Evolutionary conservation across 176 grass and related monocot genomes (phyloP).

Genomic region (Oryza officinalis): DNA sequence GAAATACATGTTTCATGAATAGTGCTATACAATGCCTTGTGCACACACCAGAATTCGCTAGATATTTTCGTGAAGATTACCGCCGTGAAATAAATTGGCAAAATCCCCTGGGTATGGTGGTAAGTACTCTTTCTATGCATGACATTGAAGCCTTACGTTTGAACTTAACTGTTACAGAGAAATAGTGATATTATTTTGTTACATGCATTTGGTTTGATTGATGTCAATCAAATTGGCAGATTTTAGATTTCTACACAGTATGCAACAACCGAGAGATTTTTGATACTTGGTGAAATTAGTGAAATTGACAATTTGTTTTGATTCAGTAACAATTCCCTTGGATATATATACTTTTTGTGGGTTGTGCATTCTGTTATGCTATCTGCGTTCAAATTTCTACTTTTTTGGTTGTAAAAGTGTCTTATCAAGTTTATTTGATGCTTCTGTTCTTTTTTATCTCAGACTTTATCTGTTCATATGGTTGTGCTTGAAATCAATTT

Average conservation of each 20-base stretch:
- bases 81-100: slow-evolving; percentile 96
- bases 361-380: slow-evolving; percentile 8
- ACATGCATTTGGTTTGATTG: slow-evolving; percentile 16
- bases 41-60: slow-evolving; percentile 94
- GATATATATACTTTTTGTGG: not conserved
- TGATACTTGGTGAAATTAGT: slow-evolving; percentile 7
- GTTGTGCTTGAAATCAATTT: not conserved
- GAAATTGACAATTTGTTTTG: not conserved
- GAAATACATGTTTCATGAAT: slow-evolving; percentile 99
- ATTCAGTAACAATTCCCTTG: not conserved
- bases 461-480: not conserved
- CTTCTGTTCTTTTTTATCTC: not conserved
- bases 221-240: not conserved
- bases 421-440: not conserved
- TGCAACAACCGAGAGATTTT: not conserved
- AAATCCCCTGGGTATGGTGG: slow-evolving; percentile 95
- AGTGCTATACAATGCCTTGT: slow-evolving; percentile 97
- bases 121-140: slow-evolving; percentile 59
- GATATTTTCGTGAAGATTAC: slow-evolving; percentile 98
- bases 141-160: not conserved
- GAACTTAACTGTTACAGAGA: not conserved
- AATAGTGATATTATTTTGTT: slow-evolving; percentile 8
- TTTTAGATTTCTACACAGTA: not conserved
- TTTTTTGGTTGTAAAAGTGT: slow-evolving; percentile 4
- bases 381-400: slow-evolving; percentile 18